Evolutionary conservation across 352 stramenopile species (phyloP).

Genomic region (Thraustotheca clavata): DNA sequence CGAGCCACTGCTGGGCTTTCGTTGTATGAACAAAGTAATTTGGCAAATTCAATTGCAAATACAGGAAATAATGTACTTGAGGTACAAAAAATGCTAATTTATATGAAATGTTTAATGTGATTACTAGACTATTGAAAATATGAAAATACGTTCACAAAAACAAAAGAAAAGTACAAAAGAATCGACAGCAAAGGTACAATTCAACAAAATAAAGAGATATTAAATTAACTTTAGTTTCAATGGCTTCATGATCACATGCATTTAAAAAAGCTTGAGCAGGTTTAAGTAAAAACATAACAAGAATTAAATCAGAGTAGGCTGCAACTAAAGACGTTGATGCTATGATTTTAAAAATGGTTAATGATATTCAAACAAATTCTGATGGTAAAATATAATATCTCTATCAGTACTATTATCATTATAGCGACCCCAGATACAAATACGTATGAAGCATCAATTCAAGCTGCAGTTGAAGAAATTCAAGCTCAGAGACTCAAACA

Average conservation of each 20-base stretch:
- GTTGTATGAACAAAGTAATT: conserved; percentile 50
- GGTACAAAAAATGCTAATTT: conserved; percentile 22
- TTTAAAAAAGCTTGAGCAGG: conserved; percentile 47
- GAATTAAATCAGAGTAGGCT: conserved; percentile 24
- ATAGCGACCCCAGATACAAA: neutral
- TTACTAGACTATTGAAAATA: conserved; percentile 47
- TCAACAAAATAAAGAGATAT: neutral
- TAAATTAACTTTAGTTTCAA: conserved; percentile 25
- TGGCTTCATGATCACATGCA: conserved; percentile 60
- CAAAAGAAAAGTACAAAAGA: conserved; percentile 46
- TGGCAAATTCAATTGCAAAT: conserved; percentile 40
- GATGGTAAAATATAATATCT: conserved; percentile 16
- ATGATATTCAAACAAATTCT: too few species aligned
- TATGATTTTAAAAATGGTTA: conserved; percentile 51
- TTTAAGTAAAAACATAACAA: too few species aligned
- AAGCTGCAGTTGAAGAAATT: neutral
- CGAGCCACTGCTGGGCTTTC: conserved; percentile 51
- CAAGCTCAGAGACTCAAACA: neutral
- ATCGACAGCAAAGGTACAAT: conserved; percentile 46
- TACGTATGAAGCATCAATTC: neutral
- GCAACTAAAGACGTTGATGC: conserved; percentile 58
- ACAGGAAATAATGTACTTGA: conserved; percentile 45
- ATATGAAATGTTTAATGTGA: too few species aligned
- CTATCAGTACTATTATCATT: conserved; percentile 22
- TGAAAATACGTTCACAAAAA: conserved; percentile 52